Evolutionary conservation across 2,329 filamentous ascomycete species (phyloP).

Genomic region (Aspergillus texensis): DNA sequence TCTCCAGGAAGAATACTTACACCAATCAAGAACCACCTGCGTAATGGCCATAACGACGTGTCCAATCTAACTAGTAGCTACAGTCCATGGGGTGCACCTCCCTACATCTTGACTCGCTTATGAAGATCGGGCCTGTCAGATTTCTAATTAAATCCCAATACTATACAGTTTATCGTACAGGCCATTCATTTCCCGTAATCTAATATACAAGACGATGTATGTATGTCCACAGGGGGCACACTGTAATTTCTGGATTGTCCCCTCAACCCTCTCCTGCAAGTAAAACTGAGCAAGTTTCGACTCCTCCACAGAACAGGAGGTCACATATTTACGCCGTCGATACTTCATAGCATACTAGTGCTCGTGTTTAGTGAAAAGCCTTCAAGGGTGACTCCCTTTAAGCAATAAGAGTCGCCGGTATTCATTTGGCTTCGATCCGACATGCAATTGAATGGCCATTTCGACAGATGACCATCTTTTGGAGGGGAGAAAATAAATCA

Average conservation of each 20-base stretch:
- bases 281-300: not conserved
- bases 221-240: not conserved
- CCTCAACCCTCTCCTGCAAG: not conserved
- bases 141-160: not conserved
- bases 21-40: not conserved
- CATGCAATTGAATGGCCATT: not conserved
- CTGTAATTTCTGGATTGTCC: not conserved
- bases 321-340: not conserved
- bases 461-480: not conserved
- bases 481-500: not conserved
- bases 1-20: not conserved
- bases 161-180: not conserved
- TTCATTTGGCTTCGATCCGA: not conserved
- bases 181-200: not conserved
- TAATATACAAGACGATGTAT: constrained; percentile 6
- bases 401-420: not conserved
- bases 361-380: not conserved
- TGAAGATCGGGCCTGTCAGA: not conserved
- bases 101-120: not conserved
- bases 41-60: constrained; percentile 1
- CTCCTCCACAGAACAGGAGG: not conserved
- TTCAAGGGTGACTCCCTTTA: not conserved
- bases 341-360: not conserved
- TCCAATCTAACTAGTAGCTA: not conserved
- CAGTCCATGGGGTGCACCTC: not conserved